Evolutionary conservation across 805 yeast species (phyloP).

Genomic region (Wickerhamiella shivajii): DNA sequence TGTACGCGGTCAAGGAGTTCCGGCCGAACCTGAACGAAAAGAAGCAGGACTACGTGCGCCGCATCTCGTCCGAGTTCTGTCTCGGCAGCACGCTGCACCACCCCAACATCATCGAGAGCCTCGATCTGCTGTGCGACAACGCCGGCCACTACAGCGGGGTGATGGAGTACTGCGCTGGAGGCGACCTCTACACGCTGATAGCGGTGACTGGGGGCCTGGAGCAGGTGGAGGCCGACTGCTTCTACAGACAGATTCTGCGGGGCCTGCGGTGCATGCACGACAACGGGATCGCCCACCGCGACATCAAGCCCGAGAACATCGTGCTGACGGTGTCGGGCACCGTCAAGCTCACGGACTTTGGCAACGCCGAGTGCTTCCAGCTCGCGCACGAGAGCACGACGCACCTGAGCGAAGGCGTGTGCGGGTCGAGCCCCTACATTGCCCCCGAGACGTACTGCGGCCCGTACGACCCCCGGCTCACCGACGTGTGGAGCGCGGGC

Average conservation of each 20-base stretch:
- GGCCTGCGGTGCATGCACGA: slow-evolving; percentile 76
- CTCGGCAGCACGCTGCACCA: slow-evolving; percentile 62
- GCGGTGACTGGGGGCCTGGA: slow-evolving; percentile 39
- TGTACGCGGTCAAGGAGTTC: slow-evolving; percentile 64
- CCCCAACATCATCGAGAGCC: slow-evolving; percentile 58
- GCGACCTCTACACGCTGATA: slow-evolving; percentile 53
- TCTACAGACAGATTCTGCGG: slow-evolving; percentile 66
- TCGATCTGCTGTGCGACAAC: slow-evolving; percentile 62
- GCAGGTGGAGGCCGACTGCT: slow-evolving; percentile 67
- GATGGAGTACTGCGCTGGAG: slow-evolving; percentile 89
- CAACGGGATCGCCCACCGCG: slow-evolving; percentile 88
- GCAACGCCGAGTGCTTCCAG: slow-evolving; percentile 76
- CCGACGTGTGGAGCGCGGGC: slow-evolving; percentile 83
- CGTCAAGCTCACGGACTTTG: slow-evolving; percentile 67
- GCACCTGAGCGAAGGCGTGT: slow-evolving; percentile 48
- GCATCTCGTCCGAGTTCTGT: slow-evolving; percentile 82
- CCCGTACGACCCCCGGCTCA: slow-evolving; percentile 57
- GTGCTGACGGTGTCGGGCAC: slow-evolving; percentile 50
- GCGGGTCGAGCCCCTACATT: slow-evolving; percentile 82
- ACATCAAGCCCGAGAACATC: slow-evolving; percentile 78
- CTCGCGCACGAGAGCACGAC: slow-evolving; percentile 73
- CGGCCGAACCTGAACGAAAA: slow-evolving; percentile 44
- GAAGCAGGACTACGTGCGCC: slow-evolving; percentile 40
- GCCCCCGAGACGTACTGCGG: slow-evolving; percentile 71
- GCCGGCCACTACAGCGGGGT: slow-evolving; percentile 64